Evolutionary conservation across 257 asterid species (phyloP), one percentile per base, ranked within the genome.

Genomic region (Anisodus acutangulus): DNA sequence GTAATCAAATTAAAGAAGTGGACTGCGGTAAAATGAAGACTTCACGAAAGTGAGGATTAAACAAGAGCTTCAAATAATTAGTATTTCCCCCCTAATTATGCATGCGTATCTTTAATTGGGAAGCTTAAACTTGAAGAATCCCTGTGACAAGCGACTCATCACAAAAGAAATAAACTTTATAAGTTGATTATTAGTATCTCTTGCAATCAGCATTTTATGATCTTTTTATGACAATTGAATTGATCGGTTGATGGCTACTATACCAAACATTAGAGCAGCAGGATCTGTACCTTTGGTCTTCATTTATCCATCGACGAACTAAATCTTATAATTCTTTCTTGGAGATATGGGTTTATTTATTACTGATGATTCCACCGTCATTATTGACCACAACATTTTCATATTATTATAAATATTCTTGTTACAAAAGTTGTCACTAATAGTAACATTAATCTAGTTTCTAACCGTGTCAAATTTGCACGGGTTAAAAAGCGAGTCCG

Each of bases 51-150:
- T 35, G 62, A 81, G 72, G 39, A 70, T 15, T n/a, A 68, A 45
- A 35, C 47, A 82, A 87, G 41, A 54, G 51, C 22, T 47, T 19
- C 26, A 70, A 39, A 41, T 60, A 70, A 84, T 72, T 22, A 22
- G 26, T 22, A 22, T 22, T 22, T 22, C 26, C 9, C 26, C 26
- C 26, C 26, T 45, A 1, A 45, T n/a, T 72, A 72, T 72, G 59
- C 59, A 9, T 74, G 13, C 62, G 12, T 22, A 74, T 74, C 80
- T 82, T 64, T 55, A 54, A 5, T 43, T 57, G 78, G 70, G 86
- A 88, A 76, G 88, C 91, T 91, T 85, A 80, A 85, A 54, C 72
- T 51, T 9, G 83, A 90, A 85, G 91, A 91, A 85, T 86, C 85
- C 84, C 39, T 43, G 39, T 66, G 81, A 85, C 84, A 70, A 88